phyloP scores from a whole-genome alignment of 1,284 basidiomycete species.

The Xerocomus amazonicus region DNA sequence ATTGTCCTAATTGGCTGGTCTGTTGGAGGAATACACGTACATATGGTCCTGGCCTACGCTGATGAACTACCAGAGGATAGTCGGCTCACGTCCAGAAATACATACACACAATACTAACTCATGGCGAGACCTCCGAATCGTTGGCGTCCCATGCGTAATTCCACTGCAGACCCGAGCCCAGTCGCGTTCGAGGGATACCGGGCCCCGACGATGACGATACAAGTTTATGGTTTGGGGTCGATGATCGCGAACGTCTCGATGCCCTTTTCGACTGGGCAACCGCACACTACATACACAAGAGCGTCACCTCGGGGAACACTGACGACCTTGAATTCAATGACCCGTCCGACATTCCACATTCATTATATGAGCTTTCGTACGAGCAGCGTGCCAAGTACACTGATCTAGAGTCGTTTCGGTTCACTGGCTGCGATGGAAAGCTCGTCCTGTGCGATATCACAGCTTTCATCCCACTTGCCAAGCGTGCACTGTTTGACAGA shows the following conservation, averaged over 20 bases:
- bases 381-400: conserved; percentile 17
- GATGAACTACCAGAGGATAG: conserved; percentile 13
- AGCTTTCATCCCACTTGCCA: conserved; percentile 5
- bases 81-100: conserved; percentile 17
- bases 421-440: conserved; percentile 10
- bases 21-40: conserved; percentile 13
- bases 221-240: background rate
- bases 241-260: conserved; percentile 15
- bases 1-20: conserved; percentile 28
- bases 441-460: conserved; percentile 11
- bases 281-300: conserved; percentile 18
- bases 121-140: conserved; percentile 13
- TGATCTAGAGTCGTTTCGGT: conserved; percentile 3
- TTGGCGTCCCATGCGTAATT: background rate
- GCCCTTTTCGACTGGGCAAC: conserved; percentile 15
- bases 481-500: conserved; percentile 25
- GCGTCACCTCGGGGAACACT: conserved; percentile 15
- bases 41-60: conserved; percentile 19
- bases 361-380: conserved; percentile 17
- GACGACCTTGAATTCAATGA: conserved; percentile 22
- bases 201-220: background rate
- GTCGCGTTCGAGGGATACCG: conserved; percentile 6
- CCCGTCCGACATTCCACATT: conserved; percentile 6
- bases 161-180: background rate
- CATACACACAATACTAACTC: conserved; percentile 23